Percentiles rank a stretch among this genome's conserved stretches.
phyloP scores from a whole-genome alignment of 148 eudicot genomes.

The Rheum nobile region DNA sequence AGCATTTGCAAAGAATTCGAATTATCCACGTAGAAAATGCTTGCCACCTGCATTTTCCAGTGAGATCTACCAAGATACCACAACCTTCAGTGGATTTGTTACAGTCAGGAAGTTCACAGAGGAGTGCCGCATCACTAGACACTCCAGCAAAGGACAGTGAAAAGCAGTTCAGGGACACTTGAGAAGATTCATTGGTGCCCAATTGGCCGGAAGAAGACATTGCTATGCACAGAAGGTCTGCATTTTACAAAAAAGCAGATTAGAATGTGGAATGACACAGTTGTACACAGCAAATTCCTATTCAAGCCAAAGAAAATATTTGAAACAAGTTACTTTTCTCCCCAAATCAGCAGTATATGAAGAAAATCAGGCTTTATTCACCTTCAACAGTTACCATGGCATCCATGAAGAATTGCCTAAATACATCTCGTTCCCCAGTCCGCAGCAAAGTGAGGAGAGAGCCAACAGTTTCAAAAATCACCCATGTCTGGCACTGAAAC shows the following conservation, averaged over 20 bases:
- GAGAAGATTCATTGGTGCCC: slow-evolving; percentile 18
- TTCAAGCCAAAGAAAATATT: neutral
- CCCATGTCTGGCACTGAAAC: slow-evolving; percentile 54
- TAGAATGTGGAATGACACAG: slow-evolving; percentile 1
- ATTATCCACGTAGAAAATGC: slow-evolving; percentile 71
- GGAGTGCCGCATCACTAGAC: slow-evolving; percentile 22
- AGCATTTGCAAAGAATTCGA: slow-evolving; percentile 55
- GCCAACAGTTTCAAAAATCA: slow-evolving; percentile 67
- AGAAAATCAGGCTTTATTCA: slow-evolving; percentile 10
- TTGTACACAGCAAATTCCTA: neutral
- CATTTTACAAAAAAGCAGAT: slow-evolving; percentile 15
- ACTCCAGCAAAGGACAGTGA: slow-evolving; percentile 45
- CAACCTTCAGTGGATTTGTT: slow-evolving; percentile 41
- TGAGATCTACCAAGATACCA: slow-evolving; percentile 53
- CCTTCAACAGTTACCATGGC: slow-evolving; percentile 60
- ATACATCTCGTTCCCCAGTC: slow-evolving; percentile 72
- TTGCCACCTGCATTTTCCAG: slow-evolving; percentile 53
- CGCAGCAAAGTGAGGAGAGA: slow-evolving; percentile 77
- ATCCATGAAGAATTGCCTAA: slow-evolving; percentile 66
- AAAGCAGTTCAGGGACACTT: slow-evolving; percentile 55
- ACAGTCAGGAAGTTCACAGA: slow-evolving; percentile 50
- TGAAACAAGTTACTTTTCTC: neutral
- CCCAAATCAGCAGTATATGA: neutral
- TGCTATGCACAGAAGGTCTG: slow-evolving; percentile 63
- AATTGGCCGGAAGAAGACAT: slow-evolving; percentile 20